A percentile compares a stretch with the other conserved stretches of the same genome.
Evolutionary conservation across 306 rosid genomes (phyloP).

Genomic region (Castanea sativa): DNA sequence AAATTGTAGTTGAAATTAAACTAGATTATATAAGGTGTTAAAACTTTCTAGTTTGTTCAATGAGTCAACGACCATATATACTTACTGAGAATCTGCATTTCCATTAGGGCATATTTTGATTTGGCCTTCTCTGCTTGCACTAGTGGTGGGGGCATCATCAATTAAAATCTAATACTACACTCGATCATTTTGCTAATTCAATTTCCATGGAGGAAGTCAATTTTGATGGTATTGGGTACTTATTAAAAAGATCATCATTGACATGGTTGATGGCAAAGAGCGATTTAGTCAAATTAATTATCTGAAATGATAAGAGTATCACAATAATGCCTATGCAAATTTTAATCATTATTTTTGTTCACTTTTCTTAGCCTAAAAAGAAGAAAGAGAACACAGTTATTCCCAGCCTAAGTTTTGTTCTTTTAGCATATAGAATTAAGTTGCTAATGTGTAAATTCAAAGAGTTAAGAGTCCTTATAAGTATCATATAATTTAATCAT

Average conservation of each 20-base stretch:
- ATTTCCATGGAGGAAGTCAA: no score
- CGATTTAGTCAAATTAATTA: not conserved
- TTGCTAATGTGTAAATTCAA: not conserved
- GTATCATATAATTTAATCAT: not conserved
- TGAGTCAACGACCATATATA: no score
- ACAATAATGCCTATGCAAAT: not conserved
- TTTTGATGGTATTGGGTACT: no score
- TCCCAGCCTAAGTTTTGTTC: not conserved
- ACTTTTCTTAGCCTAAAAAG: not conserved
- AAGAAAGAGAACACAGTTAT: not conserved
- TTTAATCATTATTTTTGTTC: not conserved
- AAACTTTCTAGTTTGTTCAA: no score
- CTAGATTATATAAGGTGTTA: not conserved
- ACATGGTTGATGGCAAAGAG: no score
- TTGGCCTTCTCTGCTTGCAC: no score
- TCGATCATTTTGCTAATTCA: no score
- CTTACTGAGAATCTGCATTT: no score
- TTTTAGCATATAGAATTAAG: not conserved
- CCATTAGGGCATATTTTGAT: no score
- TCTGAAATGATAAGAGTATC: not conserved
- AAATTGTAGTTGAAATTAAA: not conserved
- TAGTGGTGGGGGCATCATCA: no score
- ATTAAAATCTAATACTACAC: no score
- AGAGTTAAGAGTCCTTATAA: not conserved
- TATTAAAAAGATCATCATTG: no score